Evolutionary conservation across 2,329 filamentous ascomycete species (phyloP), one percentile per base, ranked within the genome.

Genomic region (Pestalotiopsis sp.): DNA sequence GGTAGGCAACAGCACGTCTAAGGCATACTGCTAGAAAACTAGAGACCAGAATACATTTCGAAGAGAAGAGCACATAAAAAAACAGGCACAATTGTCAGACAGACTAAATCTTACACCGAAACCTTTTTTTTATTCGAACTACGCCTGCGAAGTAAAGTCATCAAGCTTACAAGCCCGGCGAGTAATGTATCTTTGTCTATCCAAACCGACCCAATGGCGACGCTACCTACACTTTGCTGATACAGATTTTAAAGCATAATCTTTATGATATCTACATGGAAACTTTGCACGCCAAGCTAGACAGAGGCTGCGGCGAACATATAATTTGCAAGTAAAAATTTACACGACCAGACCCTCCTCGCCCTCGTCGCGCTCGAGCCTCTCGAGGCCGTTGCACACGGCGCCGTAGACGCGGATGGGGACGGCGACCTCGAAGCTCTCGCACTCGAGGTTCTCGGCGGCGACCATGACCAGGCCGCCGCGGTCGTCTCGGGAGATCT

Each of bases 341-440:
- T 66, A 69, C 17, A 70, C 67, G 38, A 26, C 64, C 22, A 77
- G 71, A 2, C 77, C 76, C 70, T 85, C 83, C 62, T 85, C 84
- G 30, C 81, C 85, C 73, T 87, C 85, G 59, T 88, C 86, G 66
- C 85, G 78, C 74, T 88, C 86, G 65, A 88, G 74, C 69, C 81
- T 82, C 76, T 89, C 87, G 68, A 89, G 75, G 7, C 86, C 86
- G 65, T 82, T 86, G 68, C 86, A 85, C 44, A 87, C 83, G 20
- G 88, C 87, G 55, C 89, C 89, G 75, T 97, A 97, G 10, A 98
- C 92, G 64, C 89, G 88, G 71, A 98, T 82, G 30, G 94, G 94
- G 59, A 97, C 93, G 40, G 90, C 89, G 59, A 97, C 92, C 79
- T 97, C 94, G 79, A 97, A 97, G 74, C 92, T 97, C 82, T 97